These are phyloP conservation scores for Zangia roseola DNA, from an alignment of 768 basidiomycete genomes.

Conservation along the genomic window DNA sequence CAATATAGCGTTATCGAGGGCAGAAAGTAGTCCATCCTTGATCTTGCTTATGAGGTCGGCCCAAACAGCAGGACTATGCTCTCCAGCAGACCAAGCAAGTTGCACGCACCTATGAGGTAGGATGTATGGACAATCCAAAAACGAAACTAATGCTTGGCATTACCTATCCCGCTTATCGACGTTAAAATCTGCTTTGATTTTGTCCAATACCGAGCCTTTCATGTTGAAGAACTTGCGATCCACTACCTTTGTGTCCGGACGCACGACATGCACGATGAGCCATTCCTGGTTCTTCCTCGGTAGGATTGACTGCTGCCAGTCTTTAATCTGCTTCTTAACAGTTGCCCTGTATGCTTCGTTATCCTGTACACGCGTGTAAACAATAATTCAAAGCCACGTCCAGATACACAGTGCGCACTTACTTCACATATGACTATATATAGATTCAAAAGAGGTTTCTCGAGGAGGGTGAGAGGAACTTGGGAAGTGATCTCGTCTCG, in stretches of 20 bases:
- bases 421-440: constrained; percentile 91
- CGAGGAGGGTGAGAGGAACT: constrained; percentile 73
- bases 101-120: constrained; percentile 66
- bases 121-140: constrained; percentile 12
- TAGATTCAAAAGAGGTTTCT: constrained; percentile 83
- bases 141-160: constrained; percentile 1
- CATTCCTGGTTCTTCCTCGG: constrained; percentile 87
- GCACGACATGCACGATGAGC: constrained; percentile 84
- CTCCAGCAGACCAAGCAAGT: constrained; percentile 69
- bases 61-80: constrained; percentile 79
- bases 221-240: constrained; percentile 77
- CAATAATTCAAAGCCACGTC: constrained; percentile 3
- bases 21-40: constrained; percentile 84
- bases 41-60: constrained; percentile 84
- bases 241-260: constrained; percentile 60
- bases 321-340: constrained; percentile 84
- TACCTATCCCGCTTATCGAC: constrained; percentile 80
- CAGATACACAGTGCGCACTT: constrained; percentile 21
- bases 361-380: constrained; percentile 39
- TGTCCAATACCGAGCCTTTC: constrained; percentile 84
- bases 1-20: constrained; percentile 77
- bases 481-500: constrained; percentile 77
- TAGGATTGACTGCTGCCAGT: constrained; percentile 75
- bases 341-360: constrained; percentile 72
- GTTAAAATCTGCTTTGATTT: constrained; percentile 91